Percentiles rank a stretch among this genome's conserved stretches.
These are phyloP conservation scores for Lactarius sanguifluus DNA, from an alignment of 768 basidiomycete species.

Conservation along the genomic window DNA sequence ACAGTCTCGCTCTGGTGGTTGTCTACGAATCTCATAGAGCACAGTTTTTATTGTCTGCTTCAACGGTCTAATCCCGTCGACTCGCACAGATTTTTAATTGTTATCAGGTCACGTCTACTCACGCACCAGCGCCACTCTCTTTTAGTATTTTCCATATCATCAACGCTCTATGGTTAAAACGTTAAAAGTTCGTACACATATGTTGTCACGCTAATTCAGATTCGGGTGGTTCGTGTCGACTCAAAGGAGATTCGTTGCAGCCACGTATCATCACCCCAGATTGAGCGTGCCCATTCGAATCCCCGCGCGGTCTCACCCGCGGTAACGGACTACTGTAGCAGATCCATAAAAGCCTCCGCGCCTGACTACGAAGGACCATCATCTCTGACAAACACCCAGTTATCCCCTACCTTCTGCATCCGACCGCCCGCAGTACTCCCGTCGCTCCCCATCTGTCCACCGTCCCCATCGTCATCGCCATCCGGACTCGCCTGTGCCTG, in stretches of 20 bases:
- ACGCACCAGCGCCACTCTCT: background rate
- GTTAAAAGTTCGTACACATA: background rate
- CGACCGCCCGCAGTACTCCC: slow-evolving; percentile 33
- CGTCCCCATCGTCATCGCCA: slow-evolving; percentile 14
- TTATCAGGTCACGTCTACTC: background rate
- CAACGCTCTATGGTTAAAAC: background rate
- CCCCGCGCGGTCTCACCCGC: background rate
- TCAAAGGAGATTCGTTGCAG: background rate
- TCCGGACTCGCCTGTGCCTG: slow-evolving; percentile 10
- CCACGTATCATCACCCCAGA: background rate
- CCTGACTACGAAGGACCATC: slow-evolving; percentile 28
- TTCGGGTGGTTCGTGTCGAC: background rate
- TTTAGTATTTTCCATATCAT: background rate
- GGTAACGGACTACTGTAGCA: background rate
- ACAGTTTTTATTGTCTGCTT: background rate
- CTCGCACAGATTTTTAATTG: background rate
- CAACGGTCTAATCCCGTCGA: background rate
- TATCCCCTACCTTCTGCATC: slow-evolving; percentile 72
- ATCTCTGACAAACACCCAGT: slow-evolving; percentile 64
- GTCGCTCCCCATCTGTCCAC: slow-evolving; percentile 1
- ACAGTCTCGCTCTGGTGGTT: background rate
- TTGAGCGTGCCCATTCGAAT: background rate
- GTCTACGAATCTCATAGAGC: background rate
- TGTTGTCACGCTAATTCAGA: background rate
- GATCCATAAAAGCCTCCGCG: slow-evolving; percentile 28